Conservation (phyloP, 345 rosid genomes). For the Citrus reticulata region DNA sequence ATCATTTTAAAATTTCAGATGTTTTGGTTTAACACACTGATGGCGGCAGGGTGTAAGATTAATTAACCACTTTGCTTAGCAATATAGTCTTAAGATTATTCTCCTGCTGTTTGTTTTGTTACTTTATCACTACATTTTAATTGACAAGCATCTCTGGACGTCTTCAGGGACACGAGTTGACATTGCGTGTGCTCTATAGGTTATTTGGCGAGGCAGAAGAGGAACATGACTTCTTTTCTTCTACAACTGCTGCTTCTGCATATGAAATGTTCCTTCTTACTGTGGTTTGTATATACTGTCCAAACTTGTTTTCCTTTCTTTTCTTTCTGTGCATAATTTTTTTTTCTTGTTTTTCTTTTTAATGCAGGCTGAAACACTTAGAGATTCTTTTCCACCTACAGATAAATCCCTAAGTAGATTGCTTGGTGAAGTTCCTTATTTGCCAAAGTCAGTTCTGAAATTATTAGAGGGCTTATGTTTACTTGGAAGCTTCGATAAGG, state of each 20-base stretch:
- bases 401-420: constrained; percentile 92
- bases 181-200: constrained; percentile 92
- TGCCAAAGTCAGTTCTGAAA: constrained; percentile 77
- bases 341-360: constrained; percentile 8
- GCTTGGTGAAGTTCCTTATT: constrained; percentile 89
- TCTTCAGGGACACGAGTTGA: constrained; percentile 99
- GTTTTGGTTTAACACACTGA: not conserved
- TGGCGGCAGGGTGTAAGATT: not conserved
- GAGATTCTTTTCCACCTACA: constrained; percentile 97
- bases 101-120: constrained; percentile 6
- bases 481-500: constrained; percentile 56
- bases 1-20: not conserved
- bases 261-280: constrained; percentile 72
- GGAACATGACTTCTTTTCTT: constrained; percentile 89
- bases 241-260: constrained; percentile 83
- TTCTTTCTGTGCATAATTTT: constrained; percentile 2
- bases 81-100: not conserved
- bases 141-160: constrained; percentile 40
- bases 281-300: constrained; percentile 58
- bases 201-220: constrained; percentile 93
- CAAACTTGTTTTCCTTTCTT: constrained; percentile 2
- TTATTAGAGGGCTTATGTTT: constrained; percentile 79
- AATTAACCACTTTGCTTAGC: not conserved
- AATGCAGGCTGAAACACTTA: constrained; percentile 83
- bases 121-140: not conserved